A percentile compares a stretch with the other conserved stretches of the same genome.
These are phyloP conservation scores for Pachysandra terminalis DNA, from an alignment of 164 flowering plant species.

Conservation along the genomic window DNA sequence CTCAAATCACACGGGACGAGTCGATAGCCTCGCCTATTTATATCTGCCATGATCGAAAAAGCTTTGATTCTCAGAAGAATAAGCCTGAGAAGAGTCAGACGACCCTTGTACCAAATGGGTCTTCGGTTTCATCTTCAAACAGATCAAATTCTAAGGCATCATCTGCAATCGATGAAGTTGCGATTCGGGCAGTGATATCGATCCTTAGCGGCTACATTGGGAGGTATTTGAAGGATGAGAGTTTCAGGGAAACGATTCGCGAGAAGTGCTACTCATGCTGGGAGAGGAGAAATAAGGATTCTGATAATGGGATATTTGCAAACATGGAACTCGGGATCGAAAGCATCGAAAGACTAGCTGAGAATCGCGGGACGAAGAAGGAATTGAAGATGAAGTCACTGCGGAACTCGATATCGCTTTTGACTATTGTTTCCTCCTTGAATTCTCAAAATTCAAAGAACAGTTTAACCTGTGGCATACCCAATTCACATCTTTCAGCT, in stretches of 20 bases:
- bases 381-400: slow-evolving; percentile 32
- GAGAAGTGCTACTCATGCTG: slow-evolving; percentile 38
- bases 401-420: slow-evolving; percentile 34
- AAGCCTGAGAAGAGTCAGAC: slow-evolving; percentile 21
- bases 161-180: slow-evolving; percentile 44
- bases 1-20: slow-evolving; percentile 17
- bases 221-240: slow-evolving; percentile 34
- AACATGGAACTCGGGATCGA: slow-evolving; percentile 52
- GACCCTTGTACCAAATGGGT: slow-evolving; percentile 21
- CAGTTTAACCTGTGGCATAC: slow-evolving; percentile 31
- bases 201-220: slow-evolving; percentile 58
- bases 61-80: slow-evolving; percentile 21
- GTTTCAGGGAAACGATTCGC: slow-evolving; percentile 31
- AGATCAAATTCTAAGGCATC: slow-evolving; percentile 19
- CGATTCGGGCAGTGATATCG: slow-evolving; percentile 50
- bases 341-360: slow-evolving; percentile 39
- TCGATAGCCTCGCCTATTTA: slow-evolving; percentile 34
- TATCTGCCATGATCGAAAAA: slow-evolving; percentile 46
- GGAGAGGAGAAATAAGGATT: slow-evolving; percentile 15
- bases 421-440: slow-evolving; percentile 43
- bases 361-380: slow-evolving; percentile 13
- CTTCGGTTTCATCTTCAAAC: slow-evolving; percentile 25
- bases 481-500: slow-evolving; percentile 53
- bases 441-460: slow-evolving; percentile 29
- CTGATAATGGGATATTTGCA: slow-evolving; percentile 29